Evolutionary conservation across 2,329 filamentous ascomycete genomes (phyloP).

Genomic region (Aspergillus sp.): DNA sequence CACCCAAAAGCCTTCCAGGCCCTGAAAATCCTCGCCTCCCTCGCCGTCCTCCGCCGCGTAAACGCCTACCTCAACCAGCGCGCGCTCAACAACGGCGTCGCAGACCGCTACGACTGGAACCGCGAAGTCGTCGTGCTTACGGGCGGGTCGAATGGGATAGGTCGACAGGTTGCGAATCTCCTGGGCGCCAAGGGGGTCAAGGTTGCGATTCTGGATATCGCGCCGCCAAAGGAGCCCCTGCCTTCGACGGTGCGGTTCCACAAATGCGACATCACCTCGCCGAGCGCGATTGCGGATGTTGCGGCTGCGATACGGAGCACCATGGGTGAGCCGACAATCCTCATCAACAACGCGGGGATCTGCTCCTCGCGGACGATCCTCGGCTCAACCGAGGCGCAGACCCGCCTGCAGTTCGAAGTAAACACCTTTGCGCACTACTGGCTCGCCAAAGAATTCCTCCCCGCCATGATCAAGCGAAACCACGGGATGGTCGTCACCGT

Average conservation of each 20-base stretch:
- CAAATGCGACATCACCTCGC: slow-evolving; percentile 70
- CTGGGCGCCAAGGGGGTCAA: slow-evolving; percentile 69
- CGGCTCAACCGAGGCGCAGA: slow-evolving; percentile 59
- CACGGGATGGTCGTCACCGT: slow-evolving; percentile 77
- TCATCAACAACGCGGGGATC: slow-evolving; percentile 50
- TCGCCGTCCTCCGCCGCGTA: slow-evolving; percentile 56
- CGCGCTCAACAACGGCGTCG: slow-evolving; percentile 50
- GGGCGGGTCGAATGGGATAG: slow-evolving; percentile 75
- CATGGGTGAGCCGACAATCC: slow-evolving; percentile 68
- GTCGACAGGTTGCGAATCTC: slow-evolving; percentile 65
- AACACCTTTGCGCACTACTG: slow-evolving; percentile 72
- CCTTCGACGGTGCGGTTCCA: slow-evolving; percentile 64
- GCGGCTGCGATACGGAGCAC: slow-evolving; percentile 58
- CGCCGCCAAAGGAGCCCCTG: slow-evolving; percentile 29
- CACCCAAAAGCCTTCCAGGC: slow-evolving; percentile 58
- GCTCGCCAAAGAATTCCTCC: slow-evolving; percentile 70
- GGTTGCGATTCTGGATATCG: slow-evolving; percentile 70
- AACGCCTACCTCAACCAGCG: slow-evolving; percentile 59
- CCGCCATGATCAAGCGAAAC: slow-evolving; percentile 64
- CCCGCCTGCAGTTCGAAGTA: slow-evolving; percentile 70
- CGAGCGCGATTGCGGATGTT: slow-evolving; percentile 56
- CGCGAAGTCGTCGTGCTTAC: slow-evolving; percentile 75
- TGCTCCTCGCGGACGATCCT: slow-evolving; percentile 65
- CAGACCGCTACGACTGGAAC: slow-evolving; percentile 56
- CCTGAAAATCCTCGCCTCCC: slow-evolving; percentile 58